phyloP scores from a whole-genome alignment of 2,329 filamentous ascomycete species.

The Ophiostoma perfectum region DNA sequence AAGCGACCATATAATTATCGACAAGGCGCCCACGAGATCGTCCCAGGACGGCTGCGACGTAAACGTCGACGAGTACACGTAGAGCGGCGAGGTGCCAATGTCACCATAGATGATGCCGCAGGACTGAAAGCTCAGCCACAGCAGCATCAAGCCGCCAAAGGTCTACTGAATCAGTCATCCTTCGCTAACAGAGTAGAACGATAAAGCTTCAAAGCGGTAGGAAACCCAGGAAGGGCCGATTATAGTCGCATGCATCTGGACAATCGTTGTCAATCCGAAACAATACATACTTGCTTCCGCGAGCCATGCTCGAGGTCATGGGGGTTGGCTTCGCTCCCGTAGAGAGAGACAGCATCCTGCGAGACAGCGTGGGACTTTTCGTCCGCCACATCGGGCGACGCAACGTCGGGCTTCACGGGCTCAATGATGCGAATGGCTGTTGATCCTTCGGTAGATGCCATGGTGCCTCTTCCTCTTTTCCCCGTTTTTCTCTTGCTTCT shows the following conservation, averaged over 20 bases:
- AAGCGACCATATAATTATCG: slow-evolving; percentile 64
- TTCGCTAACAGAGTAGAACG: neutral
- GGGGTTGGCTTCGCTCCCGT: neutral
- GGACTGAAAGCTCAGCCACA: slow-evolving; percentile 57
- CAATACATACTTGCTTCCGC: slow-evolving; percentile 19
- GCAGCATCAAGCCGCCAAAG: slow-evolving; percentile 28
- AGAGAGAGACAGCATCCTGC: neutral
- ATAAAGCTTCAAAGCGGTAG: no score
- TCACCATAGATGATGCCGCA: slow-evolving; percentile 65
- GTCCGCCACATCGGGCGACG: neutral
- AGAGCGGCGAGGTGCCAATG: slow-evolving; percentile 60
- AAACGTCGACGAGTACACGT: slow-evolving; percentile 67
- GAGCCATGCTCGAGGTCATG: slow-evolving; percentile 16
- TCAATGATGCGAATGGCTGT: slow-evolving; percentile 14
- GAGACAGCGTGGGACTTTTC: neutral
- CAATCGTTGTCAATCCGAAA: neutral
- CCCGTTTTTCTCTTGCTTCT: neutral
- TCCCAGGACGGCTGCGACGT: slow-evolving; percentile 48
- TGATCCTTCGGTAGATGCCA: neutral
- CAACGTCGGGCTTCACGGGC: neutral
- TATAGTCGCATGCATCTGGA: neutral
- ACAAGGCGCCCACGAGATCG: slow-evolving; percentile 59
- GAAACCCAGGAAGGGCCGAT: no score
- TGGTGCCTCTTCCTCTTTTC: neutral
- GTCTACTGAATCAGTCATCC: slow-evolving; percentile 26